Evolutionary conservation across 2,329 filamentous ascomycete genomes (phyloP).

Genomic region (Dryadomyces sulphureus): DNA sequence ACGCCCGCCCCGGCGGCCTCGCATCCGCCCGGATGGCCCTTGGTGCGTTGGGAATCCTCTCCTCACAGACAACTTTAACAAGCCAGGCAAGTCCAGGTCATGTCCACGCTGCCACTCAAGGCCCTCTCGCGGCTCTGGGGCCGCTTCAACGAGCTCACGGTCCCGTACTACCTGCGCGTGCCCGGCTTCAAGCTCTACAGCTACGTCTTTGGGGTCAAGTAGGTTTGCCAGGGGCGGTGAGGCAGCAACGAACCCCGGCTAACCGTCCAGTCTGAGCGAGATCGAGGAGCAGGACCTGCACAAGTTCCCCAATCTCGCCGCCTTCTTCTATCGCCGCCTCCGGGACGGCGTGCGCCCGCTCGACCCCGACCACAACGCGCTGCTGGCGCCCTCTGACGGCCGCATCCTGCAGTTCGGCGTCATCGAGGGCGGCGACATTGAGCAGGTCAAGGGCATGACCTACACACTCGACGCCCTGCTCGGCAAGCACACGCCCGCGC

Average conservation of each 20-base stretch:
- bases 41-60: no score
- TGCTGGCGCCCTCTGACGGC: constrained; percentile 83
- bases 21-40: constrained; percentile 69
- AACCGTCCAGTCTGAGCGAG: constrained; percentile 52
- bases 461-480: constrained; percentile 90
- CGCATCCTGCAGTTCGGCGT: constrained; percentile 81
- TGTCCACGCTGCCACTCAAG: constrained; percentile 86
- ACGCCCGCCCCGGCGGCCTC: constrained; percentile 34
- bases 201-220: constrained; percentile 80
- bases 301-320: constrained; percentile 78
- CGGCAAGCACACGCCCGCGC: constrained; percentile 46
- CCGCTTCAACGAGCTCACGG: constrained; percentile 74
- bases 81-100: constrained; percentile 67
- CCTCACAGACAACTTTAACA: not conserved
- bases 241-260: not conserved
- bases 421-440: constrained; percentile 86
- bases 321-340: constrained; percentile 92
- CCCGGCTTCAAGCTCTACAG: constrained; percentile 88
- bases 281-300: constrained; percentile 79
- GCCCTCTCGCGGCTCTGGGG: constrained; percentile 83
- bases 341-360: constrained; percentile 80
- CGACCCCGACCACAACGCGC: constrained; percentile 62
- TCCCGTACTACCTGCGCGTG: constrained; percentile 75
- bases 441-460: constrained; percentile 97
- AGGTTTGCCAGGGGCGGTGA: not conserved